These are phyloP conservation scores for Nicotiana tomentosiformis DNA, from an alignment of 257 asterid species.

Conservation along the genomic window DNA sequence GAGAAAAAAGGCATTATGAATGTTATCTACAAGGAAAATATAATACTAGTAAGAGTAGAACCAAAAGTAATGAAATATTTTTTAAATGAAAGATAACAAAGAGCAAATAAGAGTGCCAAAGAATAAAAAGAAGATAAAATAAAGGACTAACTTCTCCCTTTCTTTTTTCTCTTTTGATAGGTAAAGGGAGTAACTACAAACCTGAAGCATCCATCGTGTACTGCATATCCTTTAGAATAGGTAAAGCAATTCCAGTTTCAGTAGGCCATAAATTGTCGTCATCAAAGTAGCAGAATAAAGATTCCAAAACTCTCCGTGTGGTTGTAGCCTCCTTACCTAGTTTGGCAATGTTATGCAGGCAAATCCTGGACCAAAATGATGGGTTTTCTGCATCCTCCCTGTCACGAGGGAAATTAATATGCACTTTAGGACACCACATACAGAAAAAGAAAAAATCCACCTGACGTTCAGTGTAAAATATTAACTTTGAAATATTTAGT, in stretches of 20 bases:
- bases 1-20: not conserved
- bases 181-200: conserved; percentile 10
- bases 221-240: conserved; percentile 91
- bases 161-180: not conserved
- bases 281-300: conserved; percentile 83
- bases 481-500: conserved; percentile 63
- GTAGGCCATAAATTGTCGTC: conserved; percentile 67
- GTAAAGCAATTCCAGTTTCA: conserved; percentile 70
- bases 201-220: conserved; percentile 85
- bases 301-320: conserved; percentile 94
- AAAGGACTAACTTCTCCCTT: not conserved
- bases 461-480: conserved; percentile 20
- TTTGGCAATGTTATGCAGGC: conserved; percentile 91
- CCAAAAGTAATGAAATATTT: not conserved
- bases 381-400: conserved; percentile 78
- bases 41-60: not conserved
- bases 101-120: not conserved
- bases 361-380: conserved; percentile 83
- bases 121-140: not conserved
- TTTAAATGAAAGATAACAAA: conserved; percentile 2
- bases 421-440: conserved; percentile 13
- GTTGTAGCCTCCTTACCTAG: conserved; percentile 96
- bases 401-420: conserved; percentile 18
- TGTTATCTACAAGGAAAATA: not conserved
- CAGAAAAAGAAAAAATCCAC: conserved; percentile 10